Percentiles rank a stretch among this genome's conserved stretches.
Evolutionary conservation across 257 asterid genomes (phyloP).

Genomic region (Solanum medicagineum): DNA sequence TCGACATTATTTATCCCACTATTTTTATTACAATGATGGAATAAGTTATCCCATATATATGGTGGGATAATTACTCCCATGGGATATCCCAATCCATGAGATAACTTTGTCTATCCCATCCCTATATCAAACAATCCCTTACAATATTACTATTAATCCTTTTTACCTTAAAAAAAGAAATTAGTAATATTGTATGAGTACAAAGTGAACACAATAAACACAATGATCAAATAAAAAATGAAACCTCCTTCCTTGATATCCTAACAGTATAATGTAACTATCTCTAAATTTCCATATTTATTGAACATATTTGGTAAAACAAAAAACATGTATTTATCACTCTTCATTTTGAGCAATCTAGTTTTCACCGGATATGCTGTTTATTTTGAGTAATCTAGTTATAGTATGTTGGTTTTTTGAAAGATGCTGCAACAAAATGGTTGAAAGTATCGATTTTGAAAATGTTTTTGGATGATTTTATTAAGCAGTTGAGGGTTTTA

Average conservation of each 20-base stretch:
- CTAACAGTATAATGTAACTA: neutral
- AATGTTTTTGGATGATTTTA: neutral
- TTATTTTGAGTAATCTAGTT: neutral
- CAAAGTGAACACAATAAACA: neutral
- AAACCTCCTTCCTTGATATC: neutral
- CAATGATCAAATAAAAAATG: neutral
- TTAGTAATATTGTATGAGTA: neutral
- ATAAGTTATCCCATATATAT: neutral
- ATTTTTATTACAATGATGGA: neutral
- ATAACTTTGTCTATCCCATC: neutral
- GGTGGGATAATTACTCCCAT: neutral
- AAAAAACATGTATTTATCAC: neutral
- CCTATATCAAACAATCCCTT: neutral
- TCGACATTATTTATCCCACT: too few species aligned
- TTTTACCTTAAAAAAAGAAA: neutral
- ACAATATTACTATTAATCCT: neutral
- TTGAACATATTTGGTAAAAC: neutral
- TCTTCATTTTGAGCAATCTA: neutral
- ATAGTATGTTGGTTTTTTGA: neutral
- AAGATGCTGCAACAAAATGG: neutral
- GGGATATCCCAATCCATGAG: neutral
- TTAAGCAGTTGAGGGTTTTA: neutral
- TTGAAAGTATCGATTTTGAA: neutral
- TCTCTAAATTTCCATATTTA: neutral
- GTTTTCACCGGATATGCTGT: neutral